A percentile compares a stretch with the other conserved stretches of the same genome.
phyloP scores from a whole-genome alignment of 331 rosid genomes.

The Spiraea crenata region DNA sequence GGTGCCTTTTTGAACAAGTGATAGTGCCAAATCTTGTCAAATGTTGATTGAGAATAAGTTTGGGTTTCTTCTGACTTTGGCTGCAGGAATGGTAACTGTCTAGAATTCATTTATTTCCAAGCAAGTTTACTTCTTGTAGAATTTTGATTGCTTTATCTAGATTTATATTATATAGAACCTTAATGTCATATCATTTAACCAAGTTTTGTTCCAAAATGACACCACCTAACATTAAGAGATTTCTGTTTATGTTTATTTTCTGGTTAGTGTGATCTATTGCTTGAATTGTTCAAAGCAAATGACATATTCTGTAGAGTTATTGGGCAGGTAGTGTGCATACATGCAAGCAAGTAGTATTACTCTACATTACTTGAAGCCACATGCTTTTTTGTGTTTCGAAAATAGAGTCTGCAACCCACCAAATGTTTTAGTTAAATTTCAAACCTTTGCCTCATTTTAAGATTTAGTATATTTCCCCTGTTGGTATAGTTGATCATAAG shows the following conservation, averaged over 20 bases:
- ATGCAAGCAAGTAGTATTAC: too few species aligned
- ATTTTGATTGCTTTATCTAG: too few species aligned
- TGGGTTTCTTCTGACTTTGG: too few species aligned
- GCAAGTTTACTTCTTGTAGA: too few species aligned
- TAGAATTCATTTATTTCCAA: too few species aligned
- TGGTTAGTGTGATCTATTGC: not conserved
- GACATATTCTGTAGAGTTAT: not conserved
- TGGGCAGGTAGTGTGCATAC: not conserved
- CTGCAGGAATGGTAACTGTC: too few species aligned
- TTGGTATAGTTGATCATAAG: conserved; percentile 79
- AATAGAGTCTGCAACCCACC: not conserved
- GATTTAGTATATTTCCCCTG: conserved; percentile 8
- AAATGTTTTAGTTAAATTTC: not conserved
- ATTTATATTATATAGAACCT: too few species aligned
- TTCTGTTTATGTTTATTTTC: not conserved
- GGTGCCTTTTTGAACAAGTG: too few species aligned
- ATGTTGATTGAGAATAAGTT: too few species aligned
- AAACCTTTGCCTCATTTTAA: not conserved
- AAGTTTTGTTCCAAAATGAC: not conserved
- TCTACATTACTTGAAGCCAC: too few species aligned
- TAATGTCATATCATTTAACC: not conserved
- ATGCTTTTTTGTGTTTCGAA: not conserved
- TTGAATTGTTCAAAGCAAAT: conserved; percentile 11
- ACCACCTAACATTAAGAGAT: not conserved
- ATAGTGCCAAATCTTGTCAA: too few species aligned